Evolutionary conservation across 495 filamentous ascomycete genomes (phyloP), one percentile per base, ranked within the genome.

Genomic region (Hypoxylon rickii): DNA sequence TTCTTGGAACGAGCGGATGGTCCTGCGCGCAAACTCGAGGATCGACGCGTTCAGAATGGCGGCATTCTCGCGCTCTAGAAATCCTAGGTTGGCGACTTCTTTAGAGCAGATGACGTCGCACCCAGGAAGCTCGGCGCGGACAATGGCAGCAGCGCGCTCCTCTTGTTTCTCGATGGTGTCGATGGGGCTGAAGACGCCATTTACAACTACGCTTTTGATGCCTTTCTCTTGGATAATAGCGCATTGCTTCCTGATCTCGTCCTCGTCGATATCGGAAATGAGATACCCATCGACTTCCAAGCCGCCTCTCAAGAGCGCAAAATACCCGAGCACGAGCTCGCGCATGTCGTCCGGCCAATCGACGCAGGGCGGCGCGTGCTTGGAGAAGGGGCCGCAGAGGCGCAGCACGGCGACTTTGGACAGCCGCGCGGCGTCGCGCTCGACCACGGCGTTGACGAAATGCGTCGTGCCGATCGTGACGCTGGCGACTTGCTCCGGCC

Each of bases 391-490:
- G 3, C 78, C 76, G 33, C 72, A 83, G 7, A 85, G 70, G 7
- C 83, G 71, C 6, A 38, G 51, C 7, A 85, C 76, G 12, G 81
- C 83, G 2, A 86, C 83, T 24, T 69, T 71, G 7, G 71, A 71
- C 19, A 86, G 67, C 3, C 79, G 75, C 10, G 71, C 53, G 12
- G 73, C 66, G 63, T 86, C 82, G 7, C 75, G 67, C 63, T 85
- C 79, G 6, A 85, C 72, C 29, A 86, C 80, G 6, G 83, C 83
- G 63, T 86, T 86, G 53, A 86, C 77, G 65, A 85, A 86, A 59
- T 82, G 79, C 0, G 83, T 86, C 1, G 84, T 87, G 12, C 83
- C 83, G 51, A 86, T 81, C 17, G 81, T 83, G 3, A 86, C 80
- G 48, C 75, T 79, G 7, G 76, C 76, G 12, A 87, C 72, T 19